Evolutionary conservation across 371 early-diverging fungal species (phyloP).

Genomic region (Modicella reniformis): DNA sequence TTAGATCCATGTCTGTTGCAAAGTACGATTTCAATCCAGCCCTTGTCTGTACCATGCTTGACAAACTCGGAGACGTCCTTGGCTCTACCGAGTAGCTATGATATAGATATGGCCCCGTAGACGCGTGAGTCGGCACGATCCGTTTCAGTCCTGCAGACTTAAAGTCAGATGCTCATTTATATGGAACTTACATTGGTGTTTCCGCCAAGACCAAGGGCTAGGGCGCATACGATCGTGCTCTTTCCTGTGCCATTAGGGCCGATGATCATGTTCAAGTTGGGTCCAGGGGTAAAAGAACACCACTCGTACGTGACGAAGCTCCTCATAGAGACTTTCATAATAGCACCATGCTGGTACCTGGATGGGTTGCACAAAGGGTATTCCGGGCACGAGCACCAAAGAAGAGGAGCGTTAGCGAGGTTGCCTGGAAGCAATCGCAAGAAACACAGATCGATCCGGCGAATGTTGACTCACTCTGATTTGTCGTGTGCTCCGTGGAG

Average conservation of each 20-base stretch:
- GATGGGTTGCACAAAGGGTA: too few species aligned
- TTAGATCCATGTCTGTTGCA: constrained; percentile 64
- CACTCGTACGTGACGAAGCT: constrained; percentile 94
- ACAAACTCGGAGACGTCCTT: constrained; percentile 92
- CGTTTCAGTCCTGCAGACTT: too few species aligned
- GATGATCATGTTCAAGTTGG: constrained; percentile 96
- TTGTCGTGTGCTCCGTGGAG: constrained; percentile 26
- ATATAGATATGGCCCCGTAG: not conserved
- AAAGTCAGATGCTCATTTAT: too few species aligned
- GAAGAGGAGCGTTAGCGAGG: not conserved
- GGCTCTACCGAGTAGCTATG: constrained; percentile 82
- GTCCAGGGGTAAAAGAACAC: constrained; percentile 88
- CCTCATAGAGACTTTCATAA: constrained; percentile 79
- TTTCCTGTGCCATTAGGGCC: constrained; percentile 99
- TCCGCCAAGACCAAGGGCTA: constrained; percentile 96
- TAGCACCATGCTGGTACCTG: constrained; percentile 77
- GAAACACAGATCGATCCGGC: not conserved
- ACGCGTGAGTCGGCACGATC: not conserved
- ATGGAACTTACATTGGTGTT: constrained; percentile 70
- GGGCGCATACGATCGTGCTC: constrained; percentile 96
- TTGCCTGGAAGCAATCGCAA: not conserved
- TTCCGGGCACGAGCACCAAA: too few species aligned
- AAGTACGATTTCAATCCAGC: constrained; percentile 82
- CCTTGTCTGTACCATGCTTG: constrained; percentile 86
- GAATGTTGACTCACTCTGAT: constrained; percentile 21